Conservation (phyloP, 805 yeast genomes). For the Cyberlindnera veronae region DNA sequence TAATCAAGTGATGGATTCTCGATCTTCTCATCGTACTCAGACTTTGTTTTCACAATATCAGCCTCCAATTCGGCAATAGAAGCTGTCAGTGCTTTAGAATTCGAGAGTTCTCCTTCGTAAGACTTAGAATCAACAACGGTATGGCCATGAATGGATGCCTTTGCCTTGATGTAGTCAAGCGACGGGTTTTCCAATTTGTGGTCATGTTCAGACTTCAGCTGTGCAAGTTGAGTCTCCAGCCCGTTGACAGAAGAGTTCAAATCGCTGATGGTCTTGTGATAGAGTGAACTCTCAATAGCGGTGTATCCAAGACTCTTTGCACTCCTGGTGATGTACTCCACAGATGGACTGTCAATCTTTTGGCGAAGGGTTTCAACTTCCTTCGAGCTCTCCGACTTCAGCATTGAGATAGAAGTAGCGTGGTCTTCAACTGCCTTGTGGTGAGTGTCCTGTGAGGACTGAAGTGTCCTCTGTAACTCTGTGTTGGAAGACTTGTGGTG, state of each 20-base stretch:
- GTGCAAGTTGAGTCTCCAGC: conserved; percentile 14
- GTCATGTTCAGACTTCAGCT: conserved; percentile 1
- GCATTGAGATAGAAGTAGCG: neutral
- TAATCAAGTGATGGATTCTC: conserved; percentile 33
- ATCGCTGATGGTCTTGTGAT: conserved; percentile 8
- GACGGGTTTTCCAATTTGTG: conserved; percentile 29
- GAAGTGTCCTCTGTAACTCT: conserved; percentile 1
- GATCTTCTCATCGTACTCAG: neutral
- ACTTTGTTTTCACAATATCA: neutral
- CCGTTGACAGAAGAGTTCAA: conserved; percentile 10
- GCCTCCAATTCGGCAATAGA: conserved; percentile 1
- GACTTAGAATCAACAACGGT: conserved; percentile 10
- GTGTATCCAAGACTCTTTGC: conserved; percentile 27
- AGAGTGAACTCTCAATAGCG: conserved; percentile 11
- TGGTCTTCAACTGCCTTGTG: conserved; percentile 1
- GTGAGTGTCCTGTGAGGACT: neutral
- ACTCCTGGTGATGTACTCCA: conserved; percentile 27
- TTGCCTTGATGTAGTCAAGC: conserved; percentile 26
- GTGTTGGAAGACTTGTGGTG: neutral
- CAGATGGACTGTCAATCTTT: conserved; percentile 29
- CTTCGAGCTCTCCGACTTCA: neutral
- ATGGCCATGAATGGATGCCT: conserved; percentile 28
- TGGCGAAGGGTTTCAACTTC: conserved; percentile 9
- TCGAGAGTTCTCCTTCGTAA: conserved; percentile 4
- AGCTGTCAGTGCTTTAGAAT: neutral